These are phyloP conservation scores for Nakazawaea ernobii DNA, from an alignment of 805 yeast species.

Conservation along the genomic window DNA sequence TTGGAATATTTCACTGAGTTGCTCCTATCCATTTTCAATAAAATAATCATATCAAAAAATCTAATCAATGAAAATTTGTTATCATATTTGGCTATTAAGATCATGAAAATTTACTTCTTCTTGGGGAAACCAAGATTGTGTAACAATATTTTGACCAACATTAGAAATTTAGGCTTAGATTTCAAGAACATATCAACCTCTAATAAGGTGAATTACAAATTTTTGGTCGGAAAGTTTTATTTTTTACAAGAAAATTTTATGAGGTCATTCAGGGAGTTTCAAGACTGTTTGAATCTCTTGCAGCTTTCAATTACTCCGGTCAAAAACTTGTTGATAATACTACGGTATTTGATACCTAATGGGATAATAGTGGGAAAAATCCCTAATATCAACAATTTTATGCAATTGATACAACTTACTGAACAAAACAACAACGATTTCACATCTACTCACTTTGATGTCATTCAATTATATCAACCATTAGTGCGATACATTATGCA, in stretches of 20 bases:
- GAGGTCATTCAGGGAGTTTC: constrained; percentile 40
- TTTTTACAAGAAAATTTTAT: constrained; percentile 45
- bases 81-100: constrained; percentile 39
- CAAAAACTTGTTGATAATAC: constrained; percentile 29
- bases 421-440: background rate
- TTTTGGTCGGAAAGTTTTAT: constrained; percentile 46
- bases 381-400: constrained; percentile 30
- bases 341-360: constrained; percentile 46
- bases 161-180: constrained; percentile 43
- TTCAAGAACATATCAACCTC: constrained; percentile 33
- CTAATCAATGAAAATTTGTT: constrained; percentile 39
- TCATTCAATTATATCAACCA: constrained; percentile 30
- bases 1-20: constrained; percentile 42
- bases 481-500: constrained; percentile 27
- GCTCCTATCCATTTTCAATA: constrained; percentile 43
- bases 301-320: constrained; percentile 20
- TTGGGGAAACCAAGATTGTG: constrained; percentile 53
- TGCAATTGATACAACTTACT: background rate
- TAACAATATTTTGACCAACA: constrained; percentile 55
- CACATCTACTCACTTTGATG: constrained; percentile 17
- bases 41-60: constrained; percentile 40
- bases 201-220: constrained; percentile 48
- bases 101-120: constrained; percentile 47
- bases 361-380: constrained; percentile 46
- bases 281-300: constrained; percentile 41